Evolutionary conservation across 78 protist species (phyloP), one percentile per base, ranked within the genome.

Genomic region (Mantamonas sphyraenae): DNA sequence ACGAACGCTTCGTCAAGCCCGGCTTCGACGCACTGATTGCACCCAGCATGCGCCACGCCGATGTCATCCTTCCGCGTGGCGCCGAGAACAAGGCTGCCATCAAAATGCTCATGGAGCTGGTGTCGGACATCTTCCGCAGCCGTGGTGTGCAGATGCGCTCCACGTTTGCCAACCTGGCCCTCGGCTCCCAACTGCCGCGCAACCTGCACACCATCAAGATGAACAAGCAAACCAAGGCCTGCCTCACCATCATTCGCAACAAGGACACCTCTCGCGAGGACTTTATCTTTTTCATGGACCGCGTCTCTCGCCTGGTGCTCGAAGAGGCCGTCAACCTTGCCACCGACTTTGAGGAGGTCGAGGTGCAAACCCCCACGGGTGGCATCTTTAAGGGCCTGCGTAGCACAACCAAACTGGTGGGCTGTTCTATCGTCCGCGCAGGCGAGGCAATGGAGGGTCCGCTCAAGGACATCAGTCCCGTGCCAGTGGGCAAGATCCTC

Each of bases 401-500:
- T 4, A 2, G 26, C 62, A 5, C 34, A 43, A 14, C 2, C 30
- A 30, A 1, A 4, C 63, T 78, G 68, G 31, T 38, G 33, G 87
- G 78, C 31, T 78, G 76, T 2, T 42, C 81, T 14, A 76, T 82
- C 51, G 64, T 82, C 61, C 74, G 87, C 39, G 87, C 87, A 0
- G 87, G 87, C 20, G 79, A 63, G 51, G 26, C 79, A 14, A 76
- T 82, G 82, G 87, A 82, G 68, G 2, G 7, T 5, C 65, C 80
- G 16, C 47, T 76, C 31, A 9, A 68, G 24, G 73, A 69, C 60
- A 62, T 76, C 26, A 64, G 71, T 17, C n/a, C n/a, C n/a, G n/a
- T n/a, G n/a, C n/a, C n/a, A n/a, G 43, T 82, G 10, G 87, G 87
- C 37, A 76, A 82, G 65, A 63, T 82, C 53, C 74, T 82, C 68